Evolutionary conservation across 2,329 filamentous ascomycete genomes (phyloP).

Genomic region (Botryosphaeria dothidea): DNA sequence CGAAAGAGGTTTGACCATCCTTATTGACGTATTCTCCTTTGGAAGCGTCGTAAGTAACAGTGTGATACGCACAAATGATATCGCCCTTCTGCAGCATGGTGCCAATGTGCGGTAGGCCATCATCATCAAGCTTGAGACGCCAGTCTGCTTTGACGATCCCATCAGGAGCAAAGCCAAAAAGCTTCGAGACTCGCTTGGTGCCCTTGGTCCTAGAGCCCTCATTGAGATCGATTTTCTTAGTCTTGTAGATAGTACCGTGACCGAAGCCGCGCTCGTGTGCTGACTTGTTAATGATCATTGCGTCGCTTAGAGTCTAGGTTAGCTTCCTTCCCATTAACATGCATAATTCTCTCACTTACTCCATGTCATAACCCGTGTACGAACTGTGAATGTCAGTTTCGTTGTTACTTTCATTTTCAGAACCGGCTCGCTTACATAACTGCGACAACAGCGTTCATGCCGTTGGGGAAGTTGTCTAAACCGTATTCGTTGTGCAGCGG

Average conservation of each 20-base stretch:
- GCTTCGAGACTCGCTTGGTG: constrained; percentile 70
- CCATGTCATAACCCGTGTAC: constrained; percentile 99
- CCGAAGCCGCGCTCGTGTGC: constrained; percentile 94
- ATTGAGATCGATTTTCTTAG: constrained; percentile 84
- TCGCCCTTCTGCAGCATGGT: constrained; percentile 77
- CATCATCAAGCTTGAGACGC: constrained; percentile 75
- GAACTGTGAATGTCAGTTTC: constrained; percentile 48
- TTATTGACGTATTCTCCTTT: constrained; percentile 80
- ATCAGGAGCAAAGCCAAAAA: constrained; percentile 88
- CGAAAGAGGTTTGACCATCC: constrained; percentile 81
- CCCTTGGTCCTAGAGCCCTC: constrained; percentile 70
- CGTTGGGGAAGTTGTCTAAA: constrained; percentile 97
- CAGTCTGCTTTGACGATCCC: constrained; percentile 70
- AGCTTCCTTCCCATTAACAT: too few relatives aligned
- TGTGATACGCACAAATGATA: constrained; percentile 86
- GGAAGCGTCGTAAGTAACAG: constrained; percentile 71
- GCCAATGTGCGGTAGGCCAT: constrained; percentile 83
- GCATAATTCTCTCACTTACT: too few relatives aligned
- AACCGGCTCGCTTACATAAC: constrained; percentile 61
- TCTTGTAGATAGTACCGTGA: constrained; percentile 96
- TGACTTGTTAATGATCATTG: constrained; percentile 99
- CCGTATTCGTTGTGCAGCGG: constrained; percentile 95
- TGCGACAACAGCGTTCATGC: constrained; percentile 90
- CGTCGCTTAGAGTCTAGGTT: too few relatives aligned
- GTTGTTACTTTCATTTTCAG: too few relatives aligned